Base-by-base conservation (phyloP, 2,329 filamentous ascomycete genomes). In the Aspergillus sergii region DNA sequence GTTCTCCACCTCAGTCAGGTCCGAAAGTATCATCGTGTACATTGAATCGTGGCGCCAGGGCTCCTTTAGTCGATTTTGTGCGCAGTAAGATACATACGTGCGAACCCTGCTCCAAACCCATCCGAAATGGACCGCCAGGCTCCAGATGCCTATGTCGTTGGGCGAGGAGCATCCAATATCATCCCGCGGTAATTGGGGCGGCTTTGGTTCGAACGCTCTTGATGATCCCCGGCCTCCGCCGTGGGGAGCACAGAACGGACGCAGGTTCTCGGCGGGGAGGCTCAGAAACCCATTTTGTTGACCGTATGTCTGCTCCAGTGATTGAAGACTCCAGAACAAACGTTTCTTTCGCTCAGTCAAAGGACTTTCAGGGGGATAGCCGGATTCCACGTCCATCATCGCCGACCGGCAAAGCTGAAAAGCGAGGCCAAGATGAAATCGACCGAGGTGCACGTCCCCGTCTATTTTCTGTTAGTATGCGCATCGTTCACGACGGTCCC, bases 21-120 rank as follows among this genome's bases (percentile, higher is more conserved):
- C 82, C 1, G 83, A 84, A 0, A 83, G 72, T 0, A 85, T 80
- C 66, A 79, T 80, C 53, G 83, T 76, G 68, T 85, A 85, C 75
- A 80, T 81, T 0, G 83, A 85, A 69, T 85, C 82, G 65, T 83
- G 79, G 16, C 82, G 73, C 83, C 83, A 85, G 0, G 83, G 83
- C 61, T 85, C 83, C 56, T 79, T 82, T 39, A 84, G 71, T 14
- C 79, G 78, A 57, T 82, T 82, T 36, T 76, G 78, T 0, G 82
- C 74, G 60, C 83, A 85, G 64, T 84, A 78, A 1, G 79, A 82
- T 0, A 85, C 80, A 58, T 84, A 85, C 28, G 78, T 66, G 30
- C 73, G 66, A 1, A 75, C 73, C 74, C 54, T 79, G 59, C 81
- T 84, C 83, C 83, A 85, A 4, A 85, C 79, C 82, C 82, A 84